Percentiles rank a stretch among this genome's conserved stretches.
phyloP scores from a whole-genome alignment of 495 filamentous ascomycete species.

The Polyplosphaeria fusca region DNA sequence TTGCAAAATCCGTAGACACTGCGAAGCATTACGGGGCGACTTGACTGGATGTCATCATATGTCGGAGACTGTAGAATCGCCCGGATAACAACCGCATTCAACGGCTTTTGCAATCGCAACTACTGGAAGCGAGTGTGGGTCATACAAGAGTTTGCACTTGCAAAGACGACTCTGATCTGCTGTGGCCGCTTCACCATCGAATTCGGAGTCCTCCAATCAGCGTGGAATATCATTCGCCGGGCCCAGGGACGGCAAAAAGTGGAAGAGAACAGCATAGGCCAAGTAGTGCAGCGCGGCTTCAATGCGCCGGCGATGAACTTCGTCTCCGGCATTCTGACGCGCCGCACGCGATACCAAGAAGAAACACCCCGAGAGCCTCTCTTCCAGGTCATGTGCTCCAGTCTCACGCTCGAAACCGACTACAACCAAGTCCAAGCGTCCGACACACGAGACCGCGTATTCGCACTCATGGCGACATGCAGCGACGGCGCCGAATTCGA shows the following conservation, averaged over 20 bases:
- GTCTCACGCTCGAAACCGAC: background rate
- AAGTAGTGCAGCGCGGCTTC: background rate
- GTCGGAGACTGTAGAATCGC: background rate
- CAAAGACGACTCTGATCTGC: background rate
- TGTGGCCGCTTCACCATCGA: background rate
- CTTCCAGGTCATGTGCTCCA: background rate
- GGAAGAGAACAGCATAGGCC: background rate
- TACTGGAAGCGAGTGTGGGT: slow-evolving; percentile 4
- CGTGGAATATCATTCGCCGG: background rate
- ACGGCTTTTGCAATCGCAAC: background rate
- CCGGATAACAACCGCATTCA: background rate
- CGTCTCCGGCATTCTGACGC: background rate
- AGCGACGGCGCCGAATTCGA: background rate
- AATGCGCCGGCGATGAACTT: background rate
- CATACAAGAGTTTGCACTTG: slow-evolving; percentile 1
- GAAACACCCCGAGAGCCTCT: background rate
- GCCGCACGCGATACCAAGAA: background rate
- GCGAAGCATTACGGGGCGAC: background rate
- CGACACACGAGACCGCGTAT: background rate
- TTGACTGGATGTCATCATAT: background rate
- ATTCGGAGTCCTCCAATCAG: background rate
- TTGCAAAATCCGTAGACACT: background rate
- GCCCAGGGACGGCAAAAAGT: background rate
- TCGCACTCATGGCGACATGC: background rate
- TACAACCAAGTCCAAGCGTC: background rate